These are phyloP conservation scores for Corchorus olitorius DNA, from an alignment of 345 rosid genomes.

Conservation along the genomic window DNA sequence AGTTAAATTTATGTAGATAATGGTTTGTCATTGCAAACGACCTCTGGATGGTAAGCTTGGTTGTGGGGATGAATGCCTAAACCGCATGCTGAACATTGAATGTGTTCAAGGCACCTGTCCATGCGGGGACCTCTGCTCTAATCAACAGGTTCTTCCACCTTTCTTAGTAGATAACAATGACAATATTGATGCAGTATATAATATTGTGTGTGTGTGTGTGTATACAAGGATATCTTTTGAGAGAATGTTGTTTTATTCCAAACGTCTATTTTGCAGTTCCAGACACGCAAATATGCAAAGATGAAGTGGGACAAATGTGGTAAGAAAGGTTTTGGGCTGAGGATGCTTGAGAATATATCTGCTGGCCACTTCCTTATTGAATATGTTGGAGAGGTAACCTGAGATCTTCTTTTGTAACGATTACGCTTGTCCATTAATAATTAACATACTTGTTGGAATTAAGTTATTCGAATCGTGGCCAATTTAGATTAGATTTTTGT, in stretches of 20 bases:
- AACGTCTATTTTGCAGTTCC: conserved; percentile 69
- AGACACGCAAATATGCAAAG: conserved; percentile 71
- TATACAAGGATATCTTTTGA: not conserved
- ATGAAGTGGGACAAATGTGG: conserved; percentile 81
- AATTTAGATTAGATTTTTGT: not conserved
- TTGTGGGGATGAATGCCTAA: conserved; percentile 95
- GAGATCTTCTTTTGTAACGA: not conserved
- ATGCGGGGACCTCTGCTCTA: conserved; percentile 86
- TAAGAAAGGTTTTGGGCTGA: conserved; percentile 95
- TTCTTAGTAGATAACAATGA: conserved; percentile 17
- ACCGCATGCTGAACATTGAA: conserved; percentile 97
- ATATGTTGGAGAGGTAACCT: conserved; percentile 95
- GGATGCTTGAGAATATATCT: conserved; percentile 64
- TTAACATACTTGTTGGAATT: not conserved
- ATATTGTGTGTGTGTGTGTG: not conserved
- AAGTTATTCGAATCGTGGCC: not conserved
- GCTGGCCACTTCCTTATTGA: conserved; percentile 89
- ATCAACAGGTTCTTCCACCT: conserved; percentile 70
- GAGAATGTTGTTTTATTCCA: conserved; percentile 10
- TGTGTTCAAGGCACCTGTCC: conserved; percentile 95
- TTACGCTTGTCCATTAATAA: not conserved
- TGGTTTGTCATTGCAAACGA: conserved; percentile 93
- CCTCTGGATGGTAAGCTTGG: conserved; percentile 64
- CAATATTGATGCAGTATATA: not conserved
- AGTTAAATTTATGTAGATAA: conserved; percentile 54